A percentile compares a stretch with the other conserved stretches of the same genome.
Conservation (phyloP, 2,329 filamentous ascomycete genomes). For the Xylaria sp. region DNA sequence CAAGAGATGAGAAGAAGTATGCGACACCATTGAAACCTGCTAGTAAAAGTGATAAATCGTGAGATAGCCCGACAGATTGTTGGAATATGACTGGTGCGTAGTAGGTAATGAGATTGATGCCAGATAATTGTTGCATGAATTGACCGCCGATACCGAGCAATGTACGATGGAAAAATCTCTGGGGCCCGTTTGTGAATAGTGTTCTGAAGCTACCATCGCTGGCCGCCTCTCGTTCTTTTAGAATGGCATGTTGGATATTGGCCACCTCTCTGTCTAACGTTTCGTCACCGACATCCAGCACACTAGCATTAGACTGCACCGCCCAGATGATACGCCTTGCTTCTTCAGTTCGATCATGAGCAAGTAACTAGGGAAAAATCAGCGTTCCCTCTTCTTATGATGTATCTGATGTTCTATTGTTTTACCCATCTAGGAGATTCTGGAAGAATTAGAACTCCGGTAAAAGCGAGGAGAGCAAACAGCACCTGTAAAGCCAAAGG, state of each 20-base stretch:
- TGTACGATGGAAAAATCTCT: constrained; percentile 17
- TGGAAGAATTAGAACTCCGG: constrained; percentile 48
- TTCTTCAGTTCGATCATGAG: constrained; percentile 45
- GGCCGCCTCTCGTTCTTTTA: constrained; percentile 12
- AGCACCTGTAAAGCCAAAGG: constrained; percentile 59
- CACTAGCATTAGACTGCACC: constrained; percentile 10
- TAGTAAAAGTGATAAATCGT: constrained; percentile 13
- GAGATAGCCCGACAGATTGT: constrained; percentile 13
- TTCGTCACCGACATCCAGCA: background rate
- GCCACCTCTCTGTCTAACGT: background rate
- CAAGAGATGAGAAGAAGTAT: constrained; percentile 67
- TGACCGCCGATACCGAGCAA: constrained; percentile 37
- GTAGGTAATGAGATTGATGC: constrained; percentile 37
- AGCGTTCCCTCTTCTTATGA: background rate
- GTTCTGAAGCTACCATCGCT: constrained; percentile 38
- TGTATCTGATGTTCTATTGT: background rate
- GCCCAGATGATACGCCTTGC: constrained; percentile 46
- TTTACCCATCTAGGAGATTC: constrained; percentile 49
- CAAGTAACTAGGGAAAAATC: constrained; percentile 31
- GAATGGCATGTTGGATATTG: constrained; percentile 15
- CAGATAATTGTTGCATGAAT: constrained; percentile 41
- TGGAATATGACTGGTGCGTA: constrained; percentile 25
- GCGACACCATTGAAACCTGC: constrained; percentile 16
- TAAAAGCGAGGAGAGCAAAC: constrained; percentile 50
- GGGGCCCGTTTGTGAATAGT: constrained; percentile 54